Evolutionary conservation across 2,329 filamentous ascomycete genomes (phyloP), one percentile per base, ranked within the genome.

Genomic region (Tolypocladium nubicola): DNA sequence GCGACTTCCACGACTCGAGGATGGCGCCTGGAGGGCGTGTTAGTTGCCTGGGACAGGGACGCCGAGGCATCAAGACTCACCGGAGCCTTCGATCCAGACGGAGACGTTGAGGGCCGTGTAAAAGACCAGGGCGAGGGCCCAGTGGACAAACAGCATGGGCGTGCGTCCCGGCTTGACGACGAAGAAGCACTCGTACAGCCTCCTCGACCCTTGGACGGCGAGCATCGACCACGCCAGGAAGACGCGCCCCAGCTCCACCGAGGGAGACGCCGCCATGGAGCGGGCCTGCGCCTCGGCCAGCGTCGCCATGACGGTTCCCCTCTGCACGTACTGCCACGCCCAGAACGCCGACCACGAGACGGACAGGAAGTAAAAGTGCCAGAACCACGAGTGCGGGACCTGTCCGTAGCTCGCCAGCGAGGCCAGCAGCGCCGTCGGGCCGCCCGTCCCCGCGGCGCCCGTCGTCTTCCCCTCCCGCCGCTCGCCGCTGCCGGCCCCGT

Each of bases 301-400:
- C 19, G 69, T 66, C 35, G 70, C 69, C 68, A 90, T 79, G 21
- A 81, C 63, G 1, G 66, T 60, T 1, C 88, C 88, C 59, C 75
- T 70, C 33, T 66, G 72, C 30, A 81, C 61, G 56, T 88, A 80
- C 70, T 92, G 86, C 62, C 73, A 71, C 0, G 79, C 81, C 90
- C 92, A 97, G 69, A 92, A 88, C 5, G 83, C 65, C 0, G 89
- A 92, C 59, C 83, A 85, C 2, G 75, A 67, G 5, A 91, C 73
- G 4, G 89, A 93, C 40, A 85, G 70, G 56, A 88, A 67, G 70
- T 99, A 97, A 74, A 96, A 97, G 64, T 94, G 88, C 49, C 79
- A 81, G 71, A 97, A 97, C 85, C 89, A 97, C 60, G 81, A 81
- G 73, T 97, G 94, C 26, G 93, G 91, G 40, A 97, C 87, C 67